Percentiles rank a stretch among this genome's conserved stretches.
These are phyloP conservation scores for Citrus hindsii DNA, from an alignment of 345 rosid genomes.

Conservation along the genomic window DNA sequence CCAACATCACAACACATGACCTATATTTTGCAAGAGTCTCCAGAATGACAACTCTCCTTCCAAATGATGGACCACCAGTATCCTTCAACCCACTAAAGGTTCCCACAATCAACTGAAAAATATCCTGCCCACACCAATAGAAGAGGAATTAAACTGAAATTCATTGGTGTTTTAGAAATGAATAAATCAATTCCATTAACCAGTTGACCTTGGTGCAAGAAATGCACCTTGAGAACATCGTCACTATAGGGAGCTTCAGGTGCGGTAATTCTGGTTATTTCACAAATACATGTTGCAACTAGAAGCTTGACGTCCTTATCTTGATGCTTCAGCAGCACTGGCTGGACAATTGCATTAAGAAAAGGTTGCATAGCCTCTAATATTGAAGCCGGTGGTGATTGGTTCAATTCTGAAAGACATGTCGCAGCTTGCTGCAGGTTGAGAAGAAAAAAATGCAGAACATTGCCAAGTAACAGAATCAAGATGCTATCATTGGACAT, in stretches of 20 bases:
- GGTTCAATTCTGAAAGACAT: slow-evolving; percentile 85
- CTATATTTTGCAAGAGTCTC: slow-evolving; percentile 94
- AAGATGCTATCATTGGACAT: neutral
- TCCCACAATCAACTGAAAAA: slow-evolving; percentile 79
- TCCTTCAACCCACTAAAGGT: slow-evolving; percentile 84
- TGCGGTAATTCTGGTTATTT: slow-evolving; percentile 95
- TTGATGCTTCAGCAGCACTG: slow-evolving; percentile 80
- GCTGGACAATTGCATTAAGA: slow-evolving; percentile 71
- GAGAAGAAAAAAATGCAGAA: slow-evolving; percentile 8
- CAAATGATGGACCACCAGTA: slow-evolving; percentile 81
- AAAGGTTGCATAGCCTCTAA: slow-evolving; percentile 82
- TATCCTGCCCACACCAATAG: slow-evolving; percentile 53
- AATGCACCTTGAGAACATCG: slow-evolving; percentile 71
- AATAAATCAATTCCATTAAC: slow-evolving; percentile 3
- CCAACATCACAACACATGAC: slow-evolving; percentile 97
- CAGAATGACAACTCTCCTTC: slow-evolving; percentile 85
- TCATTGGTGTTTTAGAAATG: neutral
- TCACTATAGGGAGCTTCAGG: slow-evolving; percentile 95
- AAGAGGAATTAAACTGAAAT: slow-evolving; percentile 16
- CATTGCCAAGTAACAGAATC: neutral
- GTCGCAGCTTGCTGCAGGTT: slow-evolving; percentile 77
- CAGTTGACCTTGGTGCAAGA: slow-evolving; percentile 11
- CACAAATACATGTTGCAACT: slow-evolving; percentile 93
- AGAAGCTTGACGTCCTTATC: slow-evolving; percentile 93
- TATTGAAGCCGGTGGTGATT: slow-evolving; percentile 63